Conservation (phyloP, 768 basidiomycete genomes). For the Cystoderma amianthinum region DNA sequence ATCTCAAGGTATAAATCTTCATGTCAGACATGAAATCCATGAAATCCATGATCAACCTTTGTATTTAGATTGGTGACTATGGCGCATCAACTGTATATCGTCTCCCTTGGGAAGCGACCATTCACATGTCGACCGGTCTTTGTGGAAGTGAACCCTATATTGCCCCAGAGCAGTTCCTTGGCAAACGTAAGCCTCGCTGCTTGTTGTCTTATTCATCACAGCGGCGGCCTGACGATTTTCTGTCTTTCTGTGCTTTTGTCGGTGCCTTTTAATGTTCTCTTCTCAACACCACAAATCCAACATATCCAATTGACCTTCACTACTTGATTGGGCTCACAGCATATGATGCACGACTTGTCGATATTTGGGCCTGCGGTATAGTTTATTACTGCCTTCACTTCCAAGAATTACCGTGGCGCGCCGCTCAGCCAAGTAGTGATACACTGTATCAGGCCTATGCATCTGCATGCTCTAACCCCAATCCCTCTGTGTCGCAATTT, state of each 20-base stretch:
- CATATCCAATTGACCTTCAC: constrained; percentile 2
- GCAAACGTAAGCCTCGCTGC: constrained; percentile 76
- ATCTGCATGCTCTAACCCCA: constrained; percentile 42
- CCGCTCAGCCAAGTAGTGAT: constrained; percentile 73
- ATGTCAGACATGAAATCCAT: background rate
- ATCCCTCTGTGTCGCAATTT: constrained; percentile 36
- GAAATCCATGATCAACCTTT: background rate
- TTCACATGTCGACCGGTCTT: constrained; percentile 94
- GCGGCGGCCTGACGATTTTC: constrained; percentile 29
- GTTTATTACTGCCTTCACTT: constrained; percentile 99
- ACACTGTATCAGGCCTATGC: constrained; percentile 75
- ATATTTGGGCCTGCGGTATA: constrained; percentile 95
- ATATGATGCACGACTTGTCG: constrained; percentile 94
- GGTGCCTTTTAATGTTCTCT: constrained; percentile 10
- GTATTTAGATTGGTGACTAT: constrained; percentile 88
- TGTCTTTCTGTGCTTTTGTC: constrained; percentile 18
- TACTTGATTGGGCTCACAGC: constrained; percentile 49
- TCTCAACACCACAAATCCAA: constrained; percentile 5
- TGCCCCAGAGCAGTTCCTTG: constrained; percentile 94
- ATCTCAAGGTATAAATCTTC: constrained; percentile 72
- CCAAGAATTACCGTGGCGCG: constrained; percentile 97
- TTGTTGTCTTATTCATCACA: constrained; percentile 16
- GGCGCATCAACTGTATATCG: constrained; percentile 99
- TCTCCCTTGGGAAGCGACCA: constrained; percentile 94
- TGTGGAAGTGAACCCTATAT: constrained; percentile 99